Evolutionary conservation across 2,329 filamentous ascomycete genomes (phyloP).

Genomic region (Colletotrichum sp.): DNA sequence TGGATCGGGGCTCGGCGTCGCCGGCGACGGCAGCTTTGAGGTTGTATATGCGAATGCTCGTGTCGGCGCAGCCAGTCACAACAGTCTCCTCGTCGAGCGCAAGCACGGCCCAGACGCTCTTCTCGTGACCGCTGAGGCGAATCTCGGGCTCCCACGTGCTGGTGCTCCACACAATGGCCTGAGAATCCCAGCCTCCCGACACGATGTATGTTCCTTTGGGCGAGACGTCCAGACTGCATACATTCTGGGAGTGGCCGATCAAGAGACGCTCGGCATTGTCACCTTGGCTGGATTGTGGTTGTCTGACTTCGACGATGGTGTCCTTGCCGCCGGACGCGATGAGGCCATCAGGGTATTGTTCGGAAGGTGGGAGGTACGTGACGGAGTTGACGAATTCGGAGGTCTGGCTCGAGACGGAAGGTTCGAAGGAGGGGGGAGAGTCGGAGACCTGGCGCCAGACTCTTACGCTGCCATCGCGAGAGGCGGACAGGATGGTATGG

Average conservation of each 20-base stretch:
- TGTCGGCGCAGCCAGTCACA: constrained; percentile 92
- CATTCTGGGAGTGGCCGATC: constrained; percentile 84
- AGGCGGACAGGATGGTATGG: constrained; percentile 80
- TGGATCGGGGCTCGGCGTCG: constrained; percentile 55
- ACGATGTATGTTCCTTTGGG: constrained; percentile 76
- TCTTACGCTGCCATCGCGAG: constrained; percentile 88
- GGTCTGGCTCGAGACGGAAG: constrained; percentile 78
- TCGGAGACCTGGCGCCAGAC: constrained; percentile 76
- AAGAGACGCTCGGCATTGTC: constrained; percentile 87
- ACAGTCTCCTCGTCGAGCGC: constrained; percentile 81
- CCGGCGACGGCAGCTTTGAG: constrained; percentile 64
- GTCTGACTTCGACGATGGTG: constrained; percentile 88
- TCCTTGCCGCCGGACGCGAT: constrained; percentile 90
- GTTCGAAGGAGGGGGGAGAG: constrained; percentile 74
- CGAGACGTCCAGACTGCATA: constrained; percentile 84
- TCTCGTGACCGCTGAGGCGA: constrained; percentile 73
- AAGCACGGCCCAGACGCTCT: constrained; percentile 88
- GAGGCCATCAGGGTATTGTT: constrained; percentile 76
- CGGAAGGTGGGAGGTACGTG: constrained; percentile 73
- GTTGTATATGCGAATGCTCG: constrained; percentile 84
- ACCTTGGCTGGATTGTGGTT: constrained; percentile 67
- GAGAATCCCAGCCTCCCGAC: constrained; percentile 92
- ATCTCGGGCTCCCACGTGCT: constrained; percentile 81
- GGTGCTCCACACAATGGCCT: constrained; percentile 86
- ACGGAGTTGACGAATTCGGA: constrained; percentile 88